phyloP scores from a whole-genome alignment of 1,139 yeast genomes.

The Schwanniomyces etchellsii region DNA sequence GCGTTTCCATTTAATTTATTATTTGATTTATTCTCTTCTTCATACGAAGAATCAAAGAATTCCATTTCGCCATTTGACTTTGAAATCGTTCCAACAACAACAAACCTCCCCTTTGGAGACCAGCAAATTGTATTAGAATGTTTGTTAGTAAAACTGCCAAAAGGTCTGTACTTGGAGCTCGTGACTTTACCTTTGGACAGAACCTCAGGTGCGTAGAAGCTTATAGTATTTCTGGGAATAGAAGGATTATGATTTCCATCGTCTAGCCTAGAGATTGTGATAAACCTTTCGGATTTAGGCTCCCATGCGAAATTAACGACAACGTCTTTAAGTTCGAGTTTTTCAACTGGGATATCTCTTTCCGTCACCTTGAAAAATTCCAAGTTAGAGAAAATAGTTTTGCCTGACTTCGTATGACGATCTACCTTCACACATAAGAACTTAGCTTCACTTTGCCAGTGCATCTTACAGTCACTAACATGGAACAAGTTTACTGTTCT shows the following conservation, averaged over 20 bases:
- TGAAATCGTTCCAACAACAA: slow-evolving; percentile 68
- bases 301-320: slow-evolving; percentile 94
- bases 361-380: slow-evolving; percentile 88
- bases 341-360: slow-evolving; percentile 92
- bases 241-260: slow-evolving; percentile 62
- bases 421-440: slow-evolving; percentile 91
- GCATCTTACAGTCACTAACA: slow-evolving; percentile 85
- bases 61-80: slow-evolving; percentile 66
- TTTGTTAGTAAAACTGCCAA: slow-evolving; percentile 53
- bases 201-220: slow-evolving; percentile 88
- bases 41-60: slow-evolving; percentile 81
- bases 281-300: slow-evolving; percentile 84
- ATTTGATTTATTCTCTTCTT: slow-evolving; percentile 46
- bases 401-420: slow-evolving; percentile 93
- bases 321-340: slow-evolving; percentile 86
- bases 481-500: slow-evolving; percentile 94
- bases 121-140: slow-evolving; percentile 72
- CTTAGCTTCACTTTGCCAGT: slow-evolving; percentile 90
- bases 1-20: slow-evolving; percentile 46
- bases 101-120: slow-evolving; percentile 94
- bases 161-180: slow-evolving; percentile 27
- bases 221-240: slow-evolving; percentile 62
- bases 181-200: slow-evolving; percentile 77
- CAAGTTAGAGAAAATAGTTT: slow-evolving; percentile 84
- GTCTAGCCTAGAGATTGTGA: slow-evolving; percentile 66